A percentile compares a stretch with the other conserved stretches of the same genome.
These are phyloP conservation scores for Cryphonectria nitschkei DNA, from an alignment of 2,329 filamentous ascomycete species.

Conservation along the genomic window DNA sequence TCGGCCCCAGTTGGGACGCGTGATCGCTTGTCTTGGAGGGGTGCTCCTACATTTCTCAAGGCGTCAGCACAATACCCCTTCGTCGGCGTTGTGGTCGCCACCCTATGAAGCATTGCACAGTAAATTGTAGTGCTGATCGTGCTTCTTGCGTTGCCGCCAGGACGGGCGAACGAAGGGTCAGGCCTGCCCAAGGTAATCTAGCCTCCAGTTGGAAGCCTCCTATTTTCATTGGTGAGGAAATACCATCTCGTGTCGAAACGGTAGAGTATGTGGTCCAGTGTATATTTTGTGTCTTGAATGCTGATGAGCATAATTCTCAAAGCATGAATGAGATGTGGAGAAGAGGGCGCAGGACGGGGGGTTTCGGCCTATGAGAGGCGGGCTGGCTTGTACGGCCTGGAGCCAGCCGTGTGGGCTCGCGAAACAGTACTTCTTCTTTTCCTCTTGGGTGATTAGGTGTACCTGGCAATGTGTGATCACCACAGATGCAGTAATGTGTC, in stretches of 20 bases:
- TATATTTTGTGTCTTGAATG: not conserved
- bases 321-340: not conserved
- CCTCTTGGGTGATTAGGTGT: not conserved
- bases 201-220: not conserved
- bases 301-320: not conserved
- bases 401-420: not conserved
- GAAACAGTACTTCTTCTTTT: not conserved
- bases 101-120: not conserved
- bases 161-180: not conserved
- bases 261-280: not conserved
- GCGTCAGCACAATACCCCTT: not conserved
- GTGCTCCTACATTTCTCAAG: constrained; percentile 4
- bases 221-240: not conserved
- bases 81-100: not conserved
- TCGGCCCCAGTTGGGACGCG: constrained; percentile 3
- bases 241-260: not conserved
- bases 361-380: constrained; percentile 7
- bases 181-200: constrained; percentile 4
- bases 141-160: not conserved
- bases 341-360: not conserved
- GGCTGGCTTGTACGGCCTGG: constrained; percentile 8
- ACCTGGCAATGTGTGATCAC: not conserved
- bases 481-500: constrained; percentile 2
- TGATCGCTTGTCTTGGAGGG: constrained; percentile 1
- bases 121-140: not conserved